Conservation (phyloP, 805 yeast genomes). For the Wickerhamomyces alni region DNA sequence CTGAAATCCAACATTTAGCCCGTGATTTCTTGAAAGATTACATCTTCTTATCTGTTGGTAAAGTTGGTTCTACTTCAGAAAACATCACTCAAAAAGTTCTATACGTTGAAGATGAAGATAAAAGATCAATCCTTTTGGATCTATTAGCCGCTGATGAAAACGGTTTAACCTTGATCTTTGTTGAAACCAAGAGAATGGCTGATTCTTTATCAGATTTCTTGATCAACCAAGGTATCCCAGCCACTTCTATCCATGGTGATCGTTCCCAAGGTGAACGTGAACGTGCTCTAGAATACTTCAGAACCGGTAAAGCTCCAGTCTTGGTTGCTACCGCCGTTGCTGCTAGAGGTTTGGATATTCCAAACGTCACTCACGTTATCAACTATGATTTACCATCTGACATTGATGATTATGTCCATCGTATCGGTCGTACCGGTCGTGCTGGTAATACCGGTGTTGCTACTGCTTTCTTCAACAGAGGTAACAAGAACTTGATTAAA, state of each 20-base stretch:
- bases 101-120: slow-evolving; percentile 90
- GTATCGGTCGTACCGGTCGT: slow-evolving; percentile 99
- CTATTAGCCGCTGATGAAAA: slow-evolving; percentile 72
- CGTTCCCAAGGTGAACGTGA: slow-evolving; percentile 98
- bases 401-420: slow-evolving; percentile 97
- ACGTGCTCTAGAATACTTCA: slow-evolving; percentile 91
- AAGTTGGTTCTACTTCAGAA: slow-evolving; percentile 98
- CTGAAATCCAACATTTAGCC: slow-evolving; percentile 94
- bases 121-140: slow-evolving; percentile 85
- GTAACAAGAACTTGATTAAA: slow-evolving; percentile 82
- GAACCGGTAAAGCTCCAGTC: slow-evolving; percentile 85
- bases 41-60: slow-evolving; percentile 94
- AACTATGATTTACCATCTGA: slow-evolving; percentile 96
- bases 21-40: slow-evolving; percentile 95
- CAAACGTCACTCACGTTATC: slow-evolving; percentile 96
- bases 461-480: slow-evolving; percentile 96
- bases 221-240: slow-evolving; percentile 85
- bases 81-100: slow-evolving; percentile 92
- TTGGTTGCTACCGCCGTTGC: slow-evolving; percentile 99
- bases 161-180: slow-evolving; percentile 90
- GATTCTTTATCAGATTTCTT: slow-evolving; percentile 91
- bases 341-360: slow-evolving; percentile 99
- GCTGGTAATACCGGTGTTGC: slow-evolving; percentile 99
- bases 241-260: slow-evolving; percentile 99
- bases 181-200: slow-evolving; percentile 98